A percentile compares a stretch with the other conserved stretches of the same genome.
Evolutionary conservation across 129 eudicot genomes (phyloP).

Genomic region (Ambrosia trifida): DNA sequence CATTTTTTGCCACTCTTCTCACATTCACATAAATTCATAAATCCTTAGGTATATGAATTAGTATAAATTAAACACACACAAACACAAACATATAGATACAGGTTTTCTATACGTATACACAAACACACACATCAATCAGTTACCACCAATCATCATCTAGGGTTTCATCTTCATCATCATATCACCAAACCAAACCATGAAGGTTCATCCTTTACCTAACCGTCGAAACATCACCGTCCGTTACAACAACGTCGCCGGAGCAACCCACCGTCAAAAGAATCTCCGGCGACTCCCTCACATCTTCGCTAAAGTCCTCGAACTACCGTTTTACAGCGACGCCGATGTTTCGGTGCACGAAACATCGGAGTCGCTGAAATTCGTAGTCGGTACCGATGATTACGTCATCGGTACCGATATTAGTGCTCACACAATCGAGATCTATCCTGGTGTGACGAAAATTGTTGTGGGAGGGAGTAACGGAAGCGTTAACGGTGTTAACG

Average conservation of each 20-base stretch:
- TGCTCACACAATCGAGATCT: conserved; percentile 72
- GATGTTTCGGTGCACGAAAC: conserved; percentile 73
- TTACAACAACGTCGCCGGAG: conserved; percentile 40
- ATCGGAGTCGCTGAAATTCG: conserved; percentile 50
- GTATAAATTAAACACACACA: too few species aligned
- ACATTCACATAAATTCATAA: conserved; percentile 7
- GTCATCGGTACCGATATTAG: conserved; percentile 51
- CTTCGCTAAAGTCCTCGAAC: conserved; percentile 90
- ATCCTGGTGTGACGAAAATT: conserved; percentile 84
- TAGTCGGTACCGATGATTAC: conserved; percentile 58
- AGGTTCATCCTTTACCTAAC: conserved; percentile 74
- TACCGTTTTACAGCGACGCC: conserved; percentile 82
- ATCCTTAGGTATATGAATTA: neutral
- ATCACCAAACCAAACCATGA: conserved; percentile 47
- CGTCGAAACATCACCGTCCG: conserved; percentile 72
- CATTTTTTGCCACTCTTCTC: too few species aligned
- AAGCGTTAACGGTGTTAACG: conserved; percentile 1
- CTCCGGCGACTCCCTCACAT: conserved; percentile 95
- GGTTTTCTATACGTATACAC: conserved; percentile 16
- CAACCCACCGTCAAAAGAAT: conserved; percentile 57
- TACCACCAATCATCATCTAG: conserved; percentile 17
- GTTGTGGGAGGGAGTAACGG: conserved; percentile 42
- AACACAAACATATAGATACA: conserved; percentile 28
- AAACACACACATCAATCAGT: conserved; percentile 26
- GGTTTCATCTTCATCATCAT: conserved; percentile 12